phyloP scores from a whole-genome alignment of 2,329 filamentous ascomycete species.

The Aspergillus calidoustus region DNA sequence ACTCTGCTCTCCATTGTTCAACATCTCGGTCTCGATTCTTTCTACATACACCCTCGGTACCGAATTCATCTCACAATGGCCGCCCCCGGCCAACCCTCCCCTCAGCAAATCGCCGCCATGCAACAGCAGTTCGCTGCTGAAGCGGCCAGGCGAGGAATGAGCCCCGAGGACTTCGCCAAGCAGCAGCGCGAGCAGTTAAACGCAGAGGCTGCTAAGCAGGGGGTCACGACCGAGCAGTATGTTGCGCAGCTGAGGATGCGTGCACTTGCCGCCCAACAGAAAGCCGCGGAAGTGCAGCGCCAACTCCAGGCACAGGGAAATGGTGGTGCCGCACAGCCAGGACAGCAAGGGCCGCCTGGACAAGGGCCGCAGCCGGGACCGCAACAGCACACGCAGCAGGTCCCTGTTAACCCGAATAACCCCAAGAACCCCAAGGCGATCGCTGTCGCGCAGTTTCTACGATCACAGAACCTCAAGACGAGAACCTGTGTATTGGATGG shows the following conservation, averaged over 20 bases:
- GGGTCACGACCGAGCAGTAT: constrained; percentile 57
- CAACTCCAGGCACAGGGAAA: constrained; percentile 38
- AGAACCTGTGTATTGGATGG: constrained; percentile 93
- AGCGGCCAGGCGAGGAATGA: constrained; percentile 82
- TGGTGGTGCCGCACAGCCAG: constrained; percentile 5
- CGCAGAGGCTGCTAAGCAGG: constrained; percentile 55
- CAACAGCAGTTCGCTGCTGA: constrained; percentile 81
- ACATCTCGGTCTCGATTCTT: background rate
- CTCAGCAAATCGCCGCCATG: constrained; percentile 84
- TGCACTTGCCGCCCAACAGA: constrained; percentile 51
- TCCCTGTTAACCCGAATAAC: constrained; percentile 51
- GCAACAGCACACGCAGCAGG: constrained; percentile 46
- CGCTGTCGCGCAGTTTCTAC: constrained; percentile 86
- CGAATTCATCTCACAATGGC: constrained; percentile 35
- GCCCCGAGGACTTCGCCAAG: constrained; percentile 81
- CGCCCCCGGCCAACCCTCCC: constrained; percentile 61
- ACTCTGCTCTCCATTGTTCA: background rate
- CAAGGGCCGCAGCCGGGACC: constrained; percentile 36
- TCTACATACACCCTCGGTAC: background rate
- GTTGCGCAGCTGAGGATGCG: constrained; percentile 50
- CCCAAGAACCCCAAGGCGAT: constrained; percentile 88
- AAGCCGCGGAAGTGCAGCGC: constrained; percentile 41
- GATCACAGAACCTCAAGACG: constrained; percentile 81
- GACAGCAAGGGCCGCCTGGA: constrained; percentile 34
- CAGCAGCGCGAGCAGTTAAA: constrained; percentile 53